Base-by-base conservation (phyloP, 2,329 filamentous ascomycete species). In the Sphaerulina musiva region DNA sequence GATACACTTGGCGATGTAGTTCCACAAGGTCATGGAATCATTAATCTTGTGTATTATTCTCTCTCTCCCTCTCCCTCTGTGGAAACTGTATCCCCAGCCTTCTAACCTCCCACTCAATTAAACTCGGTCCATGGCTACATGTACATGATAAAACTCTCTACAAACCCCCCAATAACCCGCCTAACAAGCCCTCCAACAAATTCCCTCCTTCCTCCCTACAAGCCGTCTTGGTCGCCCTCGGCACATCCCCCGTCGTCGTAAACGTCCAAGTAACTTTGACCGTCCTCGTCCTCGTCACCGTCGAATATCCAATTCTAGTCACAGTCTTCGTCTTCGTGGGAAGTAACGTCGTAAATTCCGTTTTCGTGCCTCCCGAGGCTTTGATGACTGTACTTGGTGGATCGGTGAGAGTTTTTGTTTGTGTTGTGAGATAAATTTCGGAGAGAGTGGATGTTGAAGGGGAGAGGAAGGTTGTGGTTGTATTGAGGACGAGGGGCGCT, bases 401-500 rank as follows among this genome's bases (percentile, higher is more conserved):
- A 20, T 31, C 17, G 14, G 14, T 17, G 14, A 17, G 14, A 17
- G 14, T 17, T 17, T 17, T 17, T 17, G 14, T 17, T 17, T 17
- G 14, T 17, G 14, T 59, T 3, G 46, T 49, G 1, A 56, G 41
- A 6, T 17, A 14, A 11, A 55, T 23, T 5, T 47, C 43, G 3
- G 51, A 45, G 31, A 56, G 46, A 2, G 53, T 56, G 2, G 51
- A 54, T 6, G 51, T 48, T 2, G 51, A 46, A 4, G 53, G 34
- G 6, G 50, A 49, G 10, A 49, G 53, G 39, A 52, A 12, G 4
- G 54, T 59, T 2, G 63, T 60, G 7, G 67, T 67, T 2, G 57
- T 48, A 6, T 63, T 57, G 14, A 55, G 32, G 10, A 66, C 60
- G 7, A 59, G 59, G 2, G 51, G 62, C 23, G 59, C 62, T 5